phyloP scores from a whole-genome alignment of 768 basidiomycete genomes.

The Naganishia antarctica region DNA sequence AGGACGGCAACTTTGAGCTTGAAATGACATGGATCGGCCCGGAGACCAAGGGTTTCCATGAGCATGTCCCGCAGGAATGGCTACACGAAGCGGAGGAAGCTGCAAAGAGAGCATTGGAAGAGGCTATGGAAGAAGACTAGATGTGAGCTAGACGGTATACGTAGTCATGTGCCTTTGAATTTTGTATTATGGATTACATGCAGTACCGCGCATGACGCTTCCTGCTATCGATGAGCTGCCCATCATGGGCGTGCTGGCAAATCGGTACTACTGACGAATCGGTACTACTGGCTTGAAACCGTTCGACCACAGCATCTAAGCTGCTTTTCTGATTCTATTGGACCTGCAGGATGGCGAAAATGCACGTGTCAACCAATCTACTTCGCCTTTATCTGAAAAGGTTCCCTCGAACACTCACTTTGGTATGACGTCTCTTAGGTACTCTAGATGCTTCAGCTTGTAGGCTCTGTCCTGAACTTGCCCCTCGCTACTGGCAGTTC shows the following conservation, averaged over 20 bases:
- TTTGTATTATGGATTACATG: constrained; percentile 2
- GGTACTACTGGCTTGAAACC: no score
- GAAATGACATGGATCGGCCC: constrained; percentile 95
- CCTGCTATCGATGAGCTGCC: no score
- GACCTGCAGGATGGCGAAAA: neutral
- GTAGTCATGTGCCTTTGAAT: neutral
- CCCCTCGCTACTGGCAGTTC: constrained; percentile 80
- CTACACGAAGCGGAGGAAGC: constrained; percentile 76
- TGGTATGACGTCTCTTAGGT: constrained; percentile 69
- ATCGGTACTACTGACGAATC: no score
- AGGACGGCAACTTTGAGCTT: constrained; percentile 96
- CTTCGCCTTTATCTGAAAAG: no score
- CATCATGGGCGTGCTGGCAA: no score
- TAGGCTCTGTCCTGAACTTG: constrained; percentile 76
- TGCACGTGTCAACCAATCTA: neutral
- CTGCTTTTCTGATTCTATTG: constrained; percentile 6
- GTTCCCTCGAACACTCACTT: constrained; percentile 36
- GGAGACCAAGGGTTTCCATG: constrained; percentile 73
- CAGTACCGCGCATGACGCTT: no score
- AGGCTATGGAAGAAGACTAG: constrained; percentile 51
- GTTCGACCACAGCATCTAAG: neutral
- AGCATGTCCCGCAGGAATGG: constrained; percentile 77
- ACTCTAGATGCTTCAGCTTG: constrained; percentile 81
- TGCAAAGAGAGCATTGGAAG: constrained; percentile 79
- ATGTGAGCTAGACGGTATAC: neutral